phyloP scores from a whole-genome alignment of 1,284 basidiomycete species.

The Cerrena zonata region DNA sequence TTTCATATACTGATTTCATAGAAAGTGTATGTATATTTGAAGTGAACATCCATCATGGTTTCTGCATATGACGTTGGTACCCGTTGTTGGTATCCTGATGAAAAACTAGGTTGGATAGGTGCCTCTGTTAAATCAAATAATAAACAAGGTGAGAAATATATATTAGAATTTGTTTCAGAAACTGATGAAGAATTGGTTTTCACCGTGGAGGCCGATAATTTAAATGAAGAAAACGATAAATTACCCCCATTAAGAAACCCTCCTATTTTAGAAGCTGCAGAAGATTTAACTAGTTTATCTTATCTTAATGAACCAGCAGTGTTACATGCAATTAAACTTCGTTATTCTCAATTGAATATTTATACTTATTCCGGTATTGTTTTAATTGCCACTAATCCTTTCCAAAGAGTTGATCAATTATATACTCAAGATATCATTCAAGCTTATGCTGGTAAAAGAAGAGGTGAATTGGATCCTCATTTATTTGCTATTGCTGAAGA shows the following conservation, averaged over 20 bases:
- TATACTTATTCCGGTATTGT: slow-evolving; percentile 99
- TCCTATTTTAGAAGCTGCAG: slow-evolving; percentile 90
- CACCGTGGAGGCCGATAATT: too few relatives aligned
- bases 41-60: too few relatives aligned
- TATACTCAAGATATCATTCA: slow-evolving; percentile 97
- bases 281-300: slow-evolving; percentile 95
- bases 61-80: too few relatives aligned
- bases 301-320: slow-evolving; percentile 99
- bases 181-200: too few relatives aligned
- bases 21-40: too few relatives aligned
- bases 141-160: too few relatives aligned
- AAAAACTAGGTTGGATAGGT: too few relatives aligned
- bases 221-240: too few relatives aligned
- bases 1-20: too few relatives aligned
- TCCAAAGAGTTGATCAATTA: slow-evolving; percentile 85
- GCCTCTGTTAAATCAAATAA: too few relatives aligned
- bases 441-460: slow-evolving; percentile 86
- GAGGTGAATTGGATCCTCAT: slow-evolving; percentile 96
- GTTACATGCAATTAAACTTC: slow-evolving; percentile 92
- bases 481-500: slow-evolving; percentile 99
- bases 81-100: too few relatives aligned
- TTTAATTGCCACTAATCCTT: slow-evolving; percentile 97
- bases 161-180: too few relatives aligned
- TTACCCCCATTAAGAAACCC: slow-evolving; percentile 97
- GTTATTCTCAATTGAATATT: slow-evolving; percentile 94